These are phyloP conservation scores for Ceratobasidium theobromae DNA, from an alignment of 1,284 basidiomycete genomes.

Conservation along the genomic window DNA sequence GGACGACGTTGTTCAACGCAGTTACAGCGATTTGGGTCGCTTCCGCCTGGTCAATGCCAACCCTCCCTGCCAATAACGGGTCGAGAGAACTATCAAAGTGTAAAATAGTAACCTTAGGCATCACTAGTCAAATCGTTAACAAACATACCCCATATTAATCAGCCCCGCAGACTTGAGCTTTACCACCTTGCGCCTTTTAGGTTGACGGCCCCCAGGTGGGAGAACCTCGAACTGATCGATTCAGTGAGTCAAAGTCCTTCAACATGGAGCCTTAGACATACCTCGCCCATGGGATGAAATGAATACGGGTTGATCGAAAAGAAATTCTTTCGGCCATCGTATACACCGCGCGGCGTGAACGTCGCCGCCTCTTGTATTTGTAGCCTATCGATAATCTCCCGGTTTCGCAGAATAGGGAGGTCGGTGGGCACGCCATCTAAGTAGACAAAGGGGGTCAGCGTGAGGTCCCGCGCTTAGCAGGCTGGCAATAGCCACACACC, in stretches of 20 bases:
- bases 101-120: not conserved
- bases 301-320: constrained; percentile 53
- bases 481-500: not conserved
- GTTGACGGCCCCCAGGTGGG: not conserved
- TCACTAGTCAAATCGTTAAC: not conserved
- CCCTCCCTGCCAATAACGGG: constrained; percentile 19
- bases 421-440: not conserved
- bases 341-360: constrained; percentile 45
- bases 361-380: constrained; percentile 11
- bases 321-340: constrained; percentile 77
- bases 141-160: constrained; percentile 12
- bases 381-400: constrained; percentile 31
- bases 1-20: constrained; percentile 72
- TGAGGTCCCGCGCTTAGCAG: not conserved
- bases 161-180: constrained; percentile 16
- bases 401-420: constrained; percentile 10
- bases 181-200: not conserved
- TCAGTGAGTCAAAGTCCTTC: not conserved
- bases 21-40: constrained; percentile 60
- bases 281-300: constrained; percentile 17
- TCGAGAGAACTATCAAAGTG: not conserved
- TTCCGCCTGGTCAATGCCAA: constrained; percentile 29
- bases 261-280: not conserved
- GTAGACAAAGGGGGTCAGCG: not conserved
- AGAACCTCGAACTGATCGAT: not conserved